Evolutionary conservation across 179 eudicot genomes (phyloP).

Genomic region (Amaranthus tricolor): DNA sequence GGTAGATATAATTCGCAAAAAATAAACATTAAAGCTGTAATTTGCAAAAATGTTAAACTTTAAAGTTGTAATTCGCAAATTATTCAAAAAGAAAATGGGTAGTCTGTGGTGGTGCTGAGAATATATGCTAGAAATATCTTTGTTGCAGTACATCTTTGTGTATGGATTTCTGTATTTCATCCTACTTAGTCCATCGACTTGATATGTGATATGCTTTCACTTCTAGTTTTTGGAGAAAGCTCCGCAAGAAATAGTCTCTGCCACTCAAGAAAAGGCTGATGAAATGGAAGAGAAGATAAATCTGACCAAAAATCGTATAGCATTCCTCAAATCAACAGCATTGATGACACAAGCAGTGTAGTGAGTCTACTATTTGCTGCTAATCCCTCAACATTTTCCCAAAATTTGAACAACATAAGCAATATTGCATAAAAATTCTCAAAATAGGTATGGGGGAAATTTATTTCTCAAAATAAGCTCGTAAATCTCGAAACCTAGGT

Average conservation of each 20-base stretch:
- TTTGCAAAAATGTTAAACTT: no score
- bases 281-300: constrained; percentile 83
- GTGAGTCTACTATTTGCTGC: neutral
- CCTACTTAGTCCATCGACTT: neutral
- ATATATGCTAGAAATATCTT: neutral
- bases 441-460: no score
- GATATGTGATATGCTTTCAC: neutral
- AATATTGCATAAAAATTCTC: no score
- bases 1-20: no score
- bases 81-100: no score
- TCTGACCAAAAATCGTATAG: constrained; percentile 72
- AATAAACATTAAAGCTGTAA: no score
- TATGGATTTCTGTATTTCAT: neutral
- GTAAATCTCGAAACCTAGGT: no score
- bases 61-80: no score
- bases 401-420: no score
- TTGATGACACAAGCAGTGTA: constrained; percentile 30
- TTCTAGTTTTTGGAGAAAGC: constrained; percentile 88
- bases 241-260: constrained; percentile 68
- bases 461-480: no score
- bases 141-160: neutral
- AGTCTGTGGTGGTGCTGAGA: neutral
- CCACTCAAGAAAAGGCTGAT: constrained; percentile 70
- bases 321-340: constrained; percentile 65
- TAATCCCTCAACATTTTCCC: no score